Base-by-base conservation (phyloP, 495 filamentous ascomycete species). In the Antarctomyces pellizariae region DNA sequence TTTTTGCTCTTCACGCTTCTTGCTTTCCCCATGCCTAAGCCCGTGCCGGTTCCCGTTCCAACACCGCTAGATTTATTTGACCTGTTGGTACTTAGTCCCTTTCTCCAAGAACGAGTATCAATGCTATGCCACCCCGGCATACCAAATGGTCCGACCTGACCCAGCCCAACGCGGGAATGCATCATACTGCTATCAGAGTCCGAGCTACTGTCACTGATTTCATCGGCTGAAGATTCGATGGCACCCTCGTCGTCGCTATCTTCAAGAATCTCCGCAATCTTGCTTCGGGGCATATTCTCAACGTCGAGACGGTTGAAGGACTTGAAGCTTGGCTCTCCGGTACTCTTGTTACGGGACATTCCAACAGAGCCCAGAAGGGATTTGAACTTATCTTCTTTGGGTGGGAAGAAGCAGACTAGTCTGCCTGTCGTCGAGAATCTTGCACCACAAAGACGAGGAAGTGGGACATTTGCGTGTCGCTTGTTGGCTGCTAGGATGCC, bases 371-470 rank as follows among this genome's bases (percentile, higher is more conserved):
- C 59, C 14, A 82, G 57, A 7, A 79, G 39, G 7, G 63, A 62
- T 18, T 54, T 59, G 13, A 71, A 59, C 34, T 66, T 73, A 29
- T 79, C 73, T 40, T 73, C 69, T 43, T 77, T 82, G 5, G 73
- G 70, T 2, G 75, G 75, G 38, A 90, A 89, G 38, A 84, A 89
- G 50, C 80, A 89, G 12, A 83, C 64, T 5, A 93, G 56, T 24
- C 64, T 64, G 13, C 83, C 83, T 37, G 77, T 65, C 25, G 66
- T 62, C 9, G 76, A 67, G 55, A 80, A 92, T 8, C 66, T 52
- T 7, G 73, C 74, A 24, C 79, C 75, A 42, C 76, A 89, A 12
- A 49, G 59, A 36, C 67, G 67, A 3, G 75, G 75, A 26, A 74
- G 50, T 8, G 80, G 80, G 5, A 82, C 71, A 39, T 76, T 72